These are phyloP conservation scores for Zymoseptoria crescenta DNA, from an alignment of 2,329 filamentous ascomycete species.

Conservation along the genomic window DNA sequence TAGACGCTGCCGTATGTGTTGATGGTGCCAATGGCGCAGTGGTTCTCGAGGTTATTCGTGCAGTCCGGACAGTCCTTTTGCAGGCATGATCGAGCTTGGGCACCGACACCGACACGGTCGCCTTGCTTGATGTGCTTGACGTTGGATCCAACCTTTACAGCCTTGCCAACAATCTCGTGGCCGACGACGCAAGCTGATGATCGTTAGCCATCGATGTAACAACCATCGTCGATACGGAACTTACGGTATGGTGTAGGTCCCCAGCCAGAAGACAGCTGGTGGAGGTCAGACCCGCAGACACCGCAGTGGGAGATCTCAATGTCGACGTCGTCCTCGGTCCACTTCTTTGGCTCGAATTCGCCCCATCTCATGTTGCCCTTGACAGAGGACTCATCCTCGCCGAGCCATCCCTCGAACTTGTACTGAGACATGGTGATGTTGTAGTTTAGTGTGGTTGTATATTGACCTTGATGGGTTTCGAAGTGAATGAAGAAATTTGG, in stretches of 20 bases:
- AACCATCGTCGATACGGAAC: no score
- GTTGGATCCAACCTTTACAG: slow-evolving; percentile 25
- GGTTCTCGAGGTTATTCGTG: slow-evolving; percentile 35
- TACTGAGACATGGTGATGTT: slow-evolving; percentile 28
- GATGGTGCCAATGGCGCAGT: slow-evolving; percentile 29
- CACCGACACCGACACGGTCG: slow-evolving; percentile 44
- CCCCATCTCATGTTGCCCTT: slow-evolving; percentile 31
- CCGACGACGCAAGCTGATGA: slow-evolving; percentile 19
- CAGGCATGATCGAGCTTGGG: slow-evolving; percentile 43
- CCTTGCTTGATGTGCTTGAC: slow-evolving; percentile 27
- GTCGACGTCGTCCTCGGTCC: slow-evolving; percentile 30
- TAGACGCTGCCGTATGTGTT: slow-evolving; percentile 24
- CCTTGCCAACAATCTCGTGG: slow-evolving; percentile 28
- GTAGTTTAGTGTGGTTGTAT: not conserved
- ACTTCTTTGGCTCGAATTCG: slow-evolving; percentile 28
- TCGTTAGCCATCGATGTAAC: no score
- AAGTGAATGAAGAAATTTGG: not conserved
- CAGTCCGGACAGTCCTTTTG: slow-evolving; percentile 47
- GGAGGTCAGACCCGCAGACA: slow-evolving; percentile 27
- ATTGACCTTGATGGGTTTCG: not conserved
- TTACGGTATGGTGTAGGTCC: slow-evolving; percentile 32
- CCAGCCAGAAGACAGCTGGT: slow-evolving; percentile 33
- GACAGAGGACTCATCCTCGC: slow-evolving; percentile 39
- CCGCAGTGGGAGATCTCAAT: slow-evolving; percentile 34
- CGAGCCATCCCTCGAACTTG: slow-evolving; percentile 52